Evolutionary conservation across 2,329 filamentous ascomycete species (phyloP).

Genomic region (Pseudocercospora fijiensis): DNA sequence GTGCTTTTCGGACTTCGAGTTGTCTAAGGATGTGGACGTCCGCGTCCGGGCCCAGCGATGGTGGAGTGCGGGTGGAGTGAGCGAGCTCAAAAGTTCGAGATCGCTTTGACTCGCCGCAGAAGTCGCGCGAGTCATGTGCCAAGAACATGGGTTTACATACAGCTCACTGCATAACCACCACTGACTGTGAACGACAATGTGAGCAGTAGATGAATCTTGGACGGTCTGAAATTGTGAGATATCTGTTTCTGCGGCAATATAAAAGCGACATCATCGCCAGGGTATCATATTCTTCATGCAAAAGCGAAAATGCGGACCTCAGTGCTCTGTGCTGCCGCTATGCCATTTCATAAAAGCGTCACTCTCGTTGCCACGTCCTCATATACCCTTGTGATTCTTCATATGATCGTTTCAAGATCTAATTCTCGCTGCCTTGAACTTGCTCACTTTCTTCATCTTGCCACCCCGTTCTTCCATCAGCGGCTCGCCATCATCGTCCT

Average conservation of each 20-base stretch:
- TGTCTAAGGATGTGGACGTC: neutral
- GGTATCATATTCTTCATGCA: neutral
- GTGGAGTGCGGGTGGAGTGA: neutral
- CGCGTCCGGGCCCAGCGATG: neutral
- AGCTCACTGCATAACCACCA: neutral
- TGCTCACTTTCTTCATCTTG: constrained; percentile 41
- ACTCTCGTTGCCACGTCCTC: neutral
- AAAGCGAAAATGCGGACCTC: neutral
- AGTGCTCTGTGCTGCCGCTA: neutral
- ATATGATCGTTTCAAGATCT: constrained; percentile 11
- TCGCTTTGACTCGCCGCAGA: neutral
- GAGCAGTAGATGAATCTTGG: neutral
- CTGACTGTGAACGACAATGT: neutral
- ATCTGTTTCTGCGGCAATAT: neutral
- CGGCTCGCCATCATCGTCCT: constrained; percentile 65
- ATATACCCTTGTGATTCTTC: neutral
- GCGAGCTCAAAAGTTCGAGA: neutral
- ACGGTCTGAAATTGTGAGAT: neutral
- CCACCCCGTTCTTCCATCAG: constrained; percentile 47
- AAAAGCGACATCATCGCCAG: neutral
- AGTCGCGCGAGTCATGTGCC: neutral
- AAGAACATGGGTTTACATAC: neutral
- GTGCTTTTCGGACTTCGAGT: neutral
- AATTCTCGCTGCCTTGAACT: constrained; percentile 41
- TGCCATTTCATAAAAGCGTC: neutral